These are phyloP conservation scores for Nannochloris sp. DNA, from an alignment of 139 green algal species.

Conservation along the genomic window DNA sequence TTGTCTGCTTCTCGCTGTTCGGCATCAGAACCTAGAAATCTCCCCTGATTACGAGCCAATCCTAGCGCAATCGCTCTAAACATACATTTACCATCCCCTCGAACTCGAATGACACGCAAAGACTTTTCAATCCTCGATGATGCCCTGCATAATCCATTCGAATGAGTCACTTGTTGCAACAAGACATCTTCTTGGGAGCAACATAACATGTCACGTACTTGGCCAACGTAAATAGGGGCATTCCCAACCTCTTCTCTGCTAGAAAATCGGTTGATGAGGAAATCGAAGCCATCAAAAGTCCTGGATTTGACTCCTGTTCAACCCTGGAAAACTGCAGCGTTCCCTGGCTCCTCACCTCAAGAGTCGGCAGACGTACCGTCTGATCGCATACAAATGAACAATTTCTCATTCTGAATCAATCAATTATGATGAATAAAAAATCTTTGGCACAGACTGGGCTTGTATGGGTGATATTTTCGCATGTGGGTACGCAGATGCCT, in stretches of 20 bases:
- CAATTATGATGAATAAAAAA: too few species aligned
- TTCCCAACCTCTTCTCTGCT: constrained; percentile 3
- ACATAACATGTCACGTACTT: not conserved
- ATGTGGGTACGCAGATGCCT: too few species aligned
- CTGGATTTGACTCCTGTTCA: too few species aligned
- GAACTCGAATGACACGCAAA: constrained; percentile 26
- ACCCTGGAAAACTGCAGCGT: too few species aligned
- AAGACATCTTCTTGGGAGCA: not conserved
- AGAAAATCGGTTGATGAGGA: not conserved
- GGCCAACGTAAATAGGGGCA: constrained; percentile 21
- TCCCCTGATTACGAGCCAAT: constrained; percentile 38
- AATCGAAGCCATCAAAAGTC: not conserved
- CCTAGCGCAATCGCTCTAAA: constrained; percentile 50
- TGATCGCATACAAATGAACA: too few species aligned
- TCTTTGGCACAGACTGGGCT: too few species aligned
- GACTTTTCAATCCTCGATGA: not conserved
- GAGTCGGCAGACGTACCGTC: too few species aligned
- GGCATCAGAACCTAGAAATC: constrained; percentile 13
- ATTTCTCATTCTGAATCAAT: too few species aligned
- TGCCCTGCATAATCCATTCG: constrained; percentile 12
- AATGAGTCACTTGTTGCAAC: not conserved
- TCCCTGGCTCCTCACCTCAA: too few species aligned
- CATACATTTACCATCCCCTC: constrained; percentile 53
- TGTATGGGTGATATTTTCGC: too few species aligned
- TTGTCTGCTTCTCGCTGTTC: constrained; percentile 41